Base-by-base conservation (phyloP, 106 monocot genomes). In the Dioscorea zingiberensis region DNA sequence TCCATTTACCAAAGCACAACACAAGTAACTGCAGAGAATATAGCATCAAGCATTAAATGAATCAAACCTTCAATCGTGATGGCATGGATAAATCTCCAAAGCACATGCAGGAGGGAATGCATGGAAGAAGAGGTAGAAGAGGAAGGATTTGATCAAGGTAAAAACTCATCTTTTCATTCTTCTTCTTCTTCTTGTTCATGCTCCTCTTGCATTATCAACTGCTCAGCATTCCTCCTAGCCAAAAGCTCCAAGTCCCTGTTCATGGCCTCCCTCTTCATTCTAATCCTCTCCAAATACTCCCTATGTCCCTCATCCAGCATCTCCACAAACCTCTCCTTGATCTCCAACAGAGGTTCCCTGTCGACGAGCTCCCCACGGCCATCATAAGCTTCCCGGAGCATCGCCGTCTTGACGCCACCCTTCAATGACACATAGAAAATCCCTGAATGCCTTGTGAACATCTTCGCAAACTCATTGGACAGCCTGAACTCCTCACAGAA, bases 341-440 rank as follows among this genome's bases (percentile, higher is more conserved):
- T 78, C 73, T 88, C 85, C 15, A 95, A 75, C 69, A 85, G 51
- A 0, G 85, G 91, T 66, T 95, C 94, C 65, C 80, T 80, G 56
- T 91, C 94, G 8, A 91, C 73, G 13, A 95, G 71, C 44, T 75
- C 79, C 25, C 91, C 87, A 4, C 73, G 56, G 23, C 32, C 62
- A 55, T 81, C 71, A 44, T 91, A 95, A 0, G 91, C 87, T 67
- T 87, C 94, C 73, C 94, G 77, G 59, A 95, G 76, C 77, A 95
- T 67, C 32, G 87, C 85, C 38, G 94, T 95, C 80, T 95, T 83
- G 15, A 91, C 78, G 55, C 94, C 94, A 0, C 95, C 95, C 73
- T 95, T 95, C 13, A 91, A 59, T 3, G 88, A 95, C 25, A 95
- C 71, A 45, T 95, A 95, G 68, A 95, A 95, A 23, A 95, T 91